Evolutionary conservation across 352 stramenopile genomes (phyloP), one percentile per base, ranked within the genome.

Genomic region (Globisporangium abappressorium): DNA sequence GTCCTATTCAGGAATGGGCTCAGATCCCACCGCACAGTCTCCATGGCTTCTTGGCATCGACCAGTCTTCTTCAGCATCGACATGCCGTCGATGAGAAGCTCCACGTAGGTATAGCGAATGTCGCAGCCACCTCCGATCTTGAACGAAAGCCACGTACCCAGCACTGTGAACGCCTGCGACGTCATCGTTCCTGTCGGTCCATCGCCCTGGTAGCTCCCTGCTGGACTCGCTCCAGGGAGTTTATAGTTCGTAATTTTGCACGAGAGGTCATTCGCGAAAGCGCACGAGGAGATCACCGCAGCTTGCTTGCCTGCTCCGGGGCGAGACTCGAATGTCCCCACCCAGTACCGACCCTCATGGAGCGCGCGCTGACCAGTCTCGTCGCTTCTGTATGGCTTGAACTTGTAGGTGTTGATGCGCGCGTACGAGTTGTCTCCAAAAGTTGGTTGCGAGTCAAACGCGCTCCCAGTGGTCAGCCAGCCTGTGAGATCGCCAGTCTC

Each of bases 61-160:
- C 96, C 97, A 18, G 96, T 99, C 0, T 75, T 77, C 66, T 90
- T 84, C 28, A 89, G 72, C n/a, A 94, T 89, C 15, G 90, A 82
- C 0, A 89, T 81, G 15, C 96, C 94, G 72, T 99, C 97, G 5
- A 99, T 86, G 7, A 99, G 73, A 24, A 99, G 81, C 72, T 99
- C 96, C 5, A 98, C 94, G 69, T 97, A 99, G 0, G 94, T 72
- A 8, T 86, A 80, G 5, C 85, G 76, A 57, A 97, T 76, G 70
- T 99, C 93, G 64, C 97, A 99, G 5, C 97, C 97, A 4, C 97
- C 97, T 9, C 95, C 97, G 57, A 99, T 72, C n/a, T 93, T 81
- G 68, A 99, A 98, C 8, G 79, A 94, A n/a, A 99, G 92, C 70
- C 75, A 90, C 12, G 86, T 74, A 0, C 94, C 93, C 2, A 87